A percentile compares a stretch with the other conserved stretches of the same genome.
Conservation (phyloP, 1,139 yeast genomes). For the Zygosaccharomyces pseudobailii region DNA sequence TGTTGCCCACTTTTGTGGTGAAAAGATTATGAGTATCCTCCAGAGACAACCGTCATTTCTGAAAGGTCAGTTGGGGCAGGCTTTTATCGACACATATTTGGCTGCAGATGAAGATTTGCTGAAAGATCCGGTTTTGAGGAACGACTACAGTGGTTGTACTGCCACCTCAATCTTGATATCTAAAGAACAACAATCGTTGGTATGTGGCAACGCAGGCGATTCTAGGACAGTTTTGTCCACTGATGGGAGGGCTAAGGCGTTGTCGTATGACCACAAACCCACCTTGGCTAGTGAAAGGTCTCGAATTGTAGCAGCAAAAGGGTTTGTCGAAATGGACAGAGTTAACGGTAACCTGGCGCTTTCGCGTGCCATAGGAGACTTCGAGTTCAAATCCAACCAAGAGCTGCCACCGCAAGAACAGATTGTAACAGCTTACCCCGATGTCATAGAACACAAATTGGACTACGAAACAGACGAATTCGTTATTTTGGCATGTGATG, state of each 20-base stretch:
- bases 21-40: conserved; percentile 65
- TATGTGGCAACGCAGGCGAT: conserved; percentile 94
- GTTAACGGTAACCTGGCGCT: conserved; percentile 96
- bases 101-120: conserved; percentile 80
- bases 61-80: conserved; percentile 57
- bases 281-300: conserved; percentile 90
- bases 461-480: conserved; percentile 73
- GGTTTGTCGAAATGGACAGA: conserved; percentile 92
- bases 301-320: conserved; percentile 92
- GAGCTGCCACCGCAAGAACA: conserved; percentile 92
- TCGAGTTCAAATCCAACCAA: conserved; percentile 78
- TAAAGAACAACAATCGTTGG: conserved; percentile 35
- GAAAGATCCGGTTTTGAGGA: conserved; percentile 52
- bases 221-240: conserved; percentile 88
- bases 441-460: conserved; percentile 70
- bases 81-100: conserved; percentile 80
- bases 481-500: conserved; percentile 91
- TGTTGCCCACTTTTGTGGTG: conserved; percentile 86
- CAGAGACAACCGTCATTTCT: conserved; percentile 57
- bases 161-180: conserved; percentile 79
- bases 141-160: conserved; percentile 94
- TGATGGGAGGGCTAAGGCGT: conserved; percentile 80
- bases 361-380: conserved; percentile 95
- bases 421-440: conserved; percentile 92
- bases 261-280: conserved; percentile 95